Evolutionary conservation across 1,284 basidiomycete species (phyloP), one percentile per base, ranked within the genome.

Genomic region (Cryptococcus sp.): DNA sequence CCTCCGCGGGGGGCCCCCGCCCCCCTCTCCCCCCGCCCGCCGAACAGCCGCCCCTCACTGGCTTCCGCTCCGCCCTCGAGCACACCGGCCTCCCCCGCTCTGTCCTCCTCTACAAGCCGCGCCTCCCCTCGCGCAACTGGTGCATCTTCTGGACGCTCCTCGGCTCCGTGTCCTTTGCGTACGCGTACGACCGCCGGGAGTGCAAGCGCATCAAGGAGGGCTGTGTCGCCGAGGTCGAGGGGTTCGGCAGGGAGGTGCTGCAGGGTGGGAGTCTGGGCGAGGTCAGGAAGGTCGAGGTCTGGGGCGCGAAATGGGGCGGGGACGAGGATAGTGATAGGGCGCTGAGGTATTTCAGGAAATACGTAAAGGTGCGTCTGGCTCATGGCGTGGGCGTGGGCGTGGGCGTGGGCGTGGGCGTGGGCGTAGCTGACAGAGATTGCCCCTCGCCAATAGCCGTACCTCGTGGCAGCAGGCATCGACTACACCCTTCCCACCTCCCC

Each of bases 301-400:
- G 91, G 69, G 90, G 87, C 33, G 84, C 85, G 39, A 89, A 89
- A 72, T 95, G 92, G 84, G 92, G 94, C 1, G 93, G 90, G 47
- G 96, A 98, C 75, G 91, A 95, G 69, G 93, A 98, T 71, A 85
- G 86, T 64, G 87, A 93, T 72, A 85, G 89, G 61, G 84, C 93
- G 87, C 96, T 96, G 80, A 97, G 85, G 78, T 96, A 98, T 80
- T 89, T 91, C 72, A 89, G 87, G 79, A 98, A 98, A 80, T 91
- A 92, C 73, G 82, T 85, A 69, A 90, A 79, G 15, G 47, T 95
- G 67, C 68, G 80, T 70, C 50, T 95, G 67, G 68, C 80, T 70
- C 50, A 58, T 18, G 16, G 28, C 28, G 40, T 42, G 40, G 40
- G n/a, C 40, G 4, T 42, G 40, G 53, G 4, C 13, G 2, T 6